Base-by-base conservation (phyloP, 495 filamentous ascomycete genomes). In the Saxophila tyrrhenica region DNA sequence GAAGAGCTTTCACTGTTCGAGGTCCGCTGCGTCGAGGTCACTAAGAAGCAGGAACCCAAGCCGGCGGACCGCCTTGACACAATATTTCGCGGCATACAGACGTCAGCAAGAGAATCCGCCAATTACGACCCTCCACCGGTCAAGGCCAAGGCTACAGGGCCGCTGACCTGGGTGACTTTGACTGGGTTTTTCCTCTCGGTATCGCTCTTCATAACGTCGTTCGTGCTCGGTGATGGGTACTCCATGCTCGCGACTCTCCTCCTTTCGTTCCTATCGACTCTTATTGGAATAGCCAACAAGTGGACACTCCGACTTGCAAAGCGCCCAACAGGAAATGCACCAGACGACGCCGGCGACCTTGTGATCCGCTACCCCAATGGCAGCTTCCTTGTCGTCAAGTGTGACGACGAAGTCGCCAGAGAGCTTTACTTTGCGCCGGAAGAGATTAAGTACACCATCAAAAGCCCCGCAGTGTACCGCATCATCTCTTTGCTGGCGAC, bases 401-500 rank as follows among this genome's bases (percentile, higher is more conserved):
- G 69, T 48, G 50, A 60, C 17, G 69, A 72, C 52, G 62, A 69
- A 5, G 62, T 70, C 15, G 68, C 69, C 10, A 55, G 69, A 11
- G 63, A 69, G 50, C 65, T 72, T 11, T 72, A 65, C 55, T 72
- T 69, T 51, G 66, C 69, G 3, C 68, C 68, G n/a, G 72, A 74
- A 51, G 64, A 68, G 20, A 71, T 73, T 49, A 22, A 66, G 7
- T 75, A 75, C 54, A 25, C 49, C 24, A 58, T 75, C 25, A 52
- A 51, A 17, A 53, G 65, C 42, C 62, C 58, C 0, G 58, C 57
- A 3, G 50, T 48, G 11, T 73, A 73, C 51, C 64, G 72, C 15
- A 39, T 73, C 10, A 64, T 75, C 41, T 70, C 67, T 25, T 63
- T 75, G 7, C 48, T 69, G 17, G 72, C 67, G 47, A 74, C 72